Conservation (phyloP, 169 alveolate species). For the Cryptosporidium baileyi region DNA sequence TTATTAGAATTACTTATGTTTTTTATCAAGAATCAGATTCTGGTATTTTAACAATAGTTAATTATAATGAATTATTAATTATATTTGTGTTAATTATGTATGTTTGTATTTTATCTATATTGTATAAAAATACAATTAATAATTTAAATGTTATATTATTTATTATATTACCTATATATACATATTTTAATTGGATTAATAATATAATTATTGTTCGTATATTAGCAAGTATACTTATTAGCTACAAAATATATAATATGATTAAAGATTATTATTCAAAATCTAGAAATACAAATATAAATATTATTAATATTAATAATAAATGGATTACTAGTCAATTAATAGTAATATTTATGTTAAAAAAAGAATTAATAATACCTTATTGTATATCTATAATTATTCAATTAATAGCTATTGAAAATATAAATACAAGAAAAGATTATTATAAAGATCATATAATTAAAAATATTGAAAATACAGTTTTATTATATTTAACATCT, state of each 20-base stretch:
- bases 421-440: neutral
- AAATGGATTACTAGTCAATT: constrained; percentile 19
- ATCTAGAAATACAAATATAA: neutral
- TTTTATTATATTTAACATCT: constrained; percentile 7
- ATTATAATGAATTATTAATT: neutral
- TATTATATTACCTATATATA: neutral
- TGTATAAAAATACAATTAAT: constrained; percentile 4
- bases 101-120: neutral
- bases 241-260: neutral
- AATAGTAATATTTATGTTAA: neutral
- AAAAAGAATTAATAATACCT: neutral
- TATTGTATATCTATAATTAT: constrained; percentile 1
- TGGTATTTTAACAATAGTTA: neutral
- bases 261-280: neutral
- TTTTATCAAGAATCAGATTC: neutral
- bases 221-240: neutral
- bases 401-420: constrained; percentile 25
- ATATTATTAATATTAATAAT: neutral
- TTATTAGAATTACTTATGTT: constrained; percentile 1
- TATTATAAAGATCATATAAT: neutral
- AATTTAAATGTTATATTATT: neutral
- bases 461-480: neutral
- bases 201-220: neutral
- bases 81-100: neutral
- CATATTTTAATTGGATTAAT: constrained; percentile 22